These are phyloP conservation scores for Camelina neglecta DNA, from an alignment of 345 rosid species.

Conservation along the genomic window DNA sequence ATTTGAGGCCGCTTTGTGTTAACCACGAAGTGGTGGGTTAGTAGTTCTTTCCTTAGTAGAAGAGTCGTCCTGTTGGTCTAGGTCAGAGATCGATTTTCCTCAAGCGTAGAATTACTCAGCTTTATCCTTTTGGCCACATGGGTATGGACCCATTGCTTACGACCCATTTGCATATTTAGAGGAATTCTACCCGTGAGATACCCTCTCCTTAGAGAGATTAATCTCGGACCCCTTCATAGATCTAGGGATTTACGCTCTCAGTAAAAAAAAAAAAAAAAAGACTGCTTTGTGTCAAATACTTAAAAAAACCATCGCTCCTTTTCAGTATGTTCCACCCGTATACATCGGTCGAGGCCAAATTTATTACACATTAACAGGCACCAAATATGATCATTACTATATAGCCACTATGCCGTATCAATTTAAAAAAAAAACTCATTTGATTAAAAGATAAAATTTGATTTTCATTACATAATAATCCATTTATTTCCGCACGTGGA, in stretches of 20 bases:
- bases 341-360: slow-evolving; percentile 8
- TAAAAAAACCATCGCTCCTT: slow-evolving; percentile 19
- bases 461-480: slow-evolving; percentile 39
- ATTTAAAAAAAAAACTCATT: neutral
- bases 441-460: slow-evolving; percentile 19
- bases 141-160: no score
- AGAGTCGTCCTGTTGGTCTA: no score
- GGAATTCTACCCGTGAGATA: no score
- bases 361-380: slow-evolving; percentile 7
- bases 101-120: no score
- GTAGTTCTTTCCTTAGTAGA: no score
- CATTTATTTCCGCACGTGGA: slow-evolving; percentile 39
- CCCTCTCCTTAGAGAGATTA: no score
- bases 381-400: slow-evolving; percentile 3
- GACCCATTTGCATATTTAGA: no score
- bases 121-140: no score
- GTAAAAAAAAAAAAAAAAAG: neutral
- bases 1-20: slow-evolving; percentile 19
- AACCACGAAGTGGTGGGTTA: no score
- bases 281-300: slow-evolving; percentile 38
- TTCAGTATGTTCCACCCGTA: slow-evolving; percentile 13
- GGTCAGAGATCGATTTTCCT: no score
- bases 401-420: slow-evolving; percentile 41
- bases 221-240: no score
- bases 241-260: no score